Evolutionary conservation across 1,284 basidiomycete genomes (phyloP).

Genomic region (Cutaneotrichosporon arboriforme): DNA sequence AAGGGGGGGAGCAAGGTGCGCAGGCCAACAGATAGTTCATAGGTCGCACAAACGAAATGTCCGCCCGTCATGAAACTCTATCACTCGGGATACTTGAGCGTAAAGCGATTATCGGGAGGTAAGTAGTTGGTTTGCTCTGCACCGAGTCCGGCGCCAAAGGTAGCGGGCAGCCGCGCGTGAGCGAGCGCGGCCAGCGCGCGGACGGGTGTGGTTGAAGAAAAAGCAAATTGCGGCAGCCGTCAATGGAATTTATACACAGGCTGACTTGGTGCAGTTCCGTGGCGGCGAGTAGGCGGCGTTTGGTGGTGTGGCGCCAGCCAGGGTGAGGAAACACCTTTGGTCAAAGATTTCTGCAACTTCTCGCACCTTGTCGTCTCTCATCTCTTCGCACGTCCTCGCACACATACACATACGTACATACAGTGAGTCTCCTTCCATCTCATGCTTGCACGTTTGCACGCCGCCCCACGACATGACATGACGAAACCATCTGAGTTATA

Average conservation of each 20-base stretch:
- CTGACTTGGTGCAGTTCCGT: no score
- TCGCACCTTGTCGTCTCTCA: neutral
- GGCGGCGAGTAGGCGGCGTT: neutral
- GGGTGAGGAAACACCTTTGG: neutral
- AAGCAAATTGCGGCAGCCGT: no score
- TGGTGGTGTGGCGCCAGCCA: neutral
- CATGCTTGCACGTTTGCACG: neutral
- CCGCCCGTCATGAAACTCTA: conserved; percentile 21
- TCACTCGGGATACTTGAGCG: conserved; percentile 6
- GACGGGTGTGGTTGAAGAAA: conserved; percentile 6
- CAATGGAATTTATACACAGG: no score
- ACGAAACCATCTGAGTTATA: conserved; percentile 29
- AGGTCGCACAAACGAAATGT: conserved; percentile 9
- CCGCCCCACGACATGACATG: conserved; percentile 4
- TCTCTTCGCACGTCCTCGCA: neutral
- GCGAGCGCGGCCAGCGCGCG: conserved; percentile 1
- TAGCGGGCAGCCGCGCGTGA: conserved; percentile 2
- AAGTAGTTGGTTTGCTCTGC: conserved; percentile 12
- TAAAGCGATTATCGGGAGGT: conserved; percentile 20
- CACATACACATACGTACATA: neutral
- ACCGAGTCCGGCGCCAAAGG: conserved; percentile 8
- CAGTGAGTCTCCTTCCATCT: neutral
- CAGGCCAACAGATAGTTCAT: no score
- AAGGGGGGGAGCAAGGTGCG: neutral
- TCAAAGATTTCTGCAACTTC: neutral